Base-by-base conservation (phyloP, 2,329 filamentous ascomycete species). In the Emericellopsis atlantica region DNA sequence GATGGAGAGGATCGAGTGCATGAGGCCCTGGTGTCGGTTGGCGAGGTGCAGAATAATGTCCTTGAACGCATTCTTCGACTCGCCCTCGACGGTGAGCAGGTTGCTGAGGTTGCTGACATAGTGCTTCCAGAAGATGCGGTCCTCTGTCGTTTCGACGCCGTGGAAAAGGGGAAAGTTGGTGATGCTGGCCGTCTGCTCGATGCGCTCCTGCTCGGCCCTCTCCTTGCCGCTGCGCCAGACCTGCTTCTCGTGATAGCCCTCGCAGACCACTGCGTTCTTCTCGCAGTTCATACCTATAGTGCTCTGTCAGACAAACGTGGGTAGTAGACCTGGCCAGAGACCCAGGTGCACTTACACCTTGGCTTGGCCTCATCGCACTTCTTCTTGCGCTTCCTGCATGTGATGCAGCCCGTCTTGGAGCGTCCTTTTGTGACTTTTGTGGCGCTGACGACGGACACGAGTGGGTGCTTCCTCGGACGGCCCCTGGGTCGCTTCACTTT, bases 221-320 rank as follows among this genome's bases (percentile, higher is more conserved):
- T 90, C 83, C 55, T 77, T 86, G 23, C 87, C 86, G 54, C 85
- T 89, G 58, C 81, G 86, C 88, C 88, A 95, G 40, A 87, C 74
- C 44, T 85, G 82, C 56, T 87, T 87, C 46, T 86, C 82, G 39
- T 85, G 84, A 54, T 94, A 95, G 11, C 88, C 88, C 61, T 94
- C 87, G 55, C 88, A 95, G 11, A 89, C 77, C 11, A 94, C 85
- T 8, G 87, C 86, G 57, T 94, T 95, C 69, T 94, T 95, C 62
- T 92, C 82, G 54, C 88, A 95, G 52, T 93, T 93, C 59, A 86
- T 71, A 51, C 84, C 82, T 87, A 43, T 43, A 47, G 57, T 43
- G 37, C 43, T 48, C 41, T 49, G 43, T 45, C 50, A 39, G 45
- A 43, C 40, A 18, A 23, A 16, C 22, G 14, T 18, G 36, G 16